Evolutionary conservation across 345 rosid species (phyloP).

Genomic region (Gossypium bickii): DNA sequence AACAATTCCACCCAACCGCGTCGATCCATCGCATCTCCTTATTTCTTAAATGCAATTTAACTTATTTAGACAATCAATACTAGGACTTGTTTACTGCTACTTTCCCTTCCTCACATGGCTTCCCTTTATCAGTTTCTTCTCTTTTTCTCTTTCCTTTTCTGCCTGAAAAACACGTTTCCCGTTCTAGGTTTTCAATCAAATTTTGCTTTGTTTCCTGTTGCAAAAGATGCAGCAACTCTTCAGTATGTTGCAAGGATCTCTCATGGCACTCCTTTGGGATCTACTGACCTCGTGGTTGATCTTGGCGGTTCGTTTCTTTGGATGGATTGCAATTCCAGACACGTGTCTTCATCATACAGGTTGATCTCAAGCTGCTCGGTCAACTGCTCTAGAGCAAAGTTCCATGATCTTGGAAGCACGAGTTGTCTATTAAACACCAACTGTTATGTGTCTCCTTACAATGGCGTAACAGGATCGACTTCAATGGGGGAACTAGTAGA

Average conservation of each 20-base stretch:
- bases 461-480: slow-evolving; percentile 29
- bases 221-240: slow-evolving; percentile 47
- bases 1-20: too few relatives aligned
- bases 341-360: slow-evolving; percentile 15
- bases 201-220: slow-evolving; percentile 36
- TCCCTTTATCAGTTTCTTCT: slow-evolving; percentile 19
- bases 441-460: slow-evolving; percentile 39
- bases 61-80: too few relatives aligned
- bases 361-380: slow-evolving; percentile 46
- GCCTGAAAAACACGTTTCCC: background rate
- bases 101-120: slow-evolving; percentile 31
- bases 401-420: background rate
- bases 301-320: slow-evolving; percentile 50
- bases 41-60: too few relatives aligned
- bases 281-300: slow-evolving; percentile 51
- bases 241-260: slow-evolving; percentile 55
- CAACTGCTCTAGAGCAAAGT: slow-evolving; percentile 40
- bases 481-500: slow-evolving; percentile 44
- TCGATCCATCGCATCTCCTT: too few relatives aligned
- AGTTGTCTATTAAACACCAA: slow-evolving; percentile 7
- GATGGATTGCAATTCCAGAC: slow-evolving; percentile 39
- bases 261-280: slow-evolving; percentile 26
- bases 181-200: slow-evolving; percentile 20
- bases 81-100: too few relatives aligned
- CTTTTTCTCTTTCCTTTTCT: background rate